Conservation (phyloP, 2,329 filamentous ascomycete species). For the Cladosporium austrohemisphaericum region DNA sequence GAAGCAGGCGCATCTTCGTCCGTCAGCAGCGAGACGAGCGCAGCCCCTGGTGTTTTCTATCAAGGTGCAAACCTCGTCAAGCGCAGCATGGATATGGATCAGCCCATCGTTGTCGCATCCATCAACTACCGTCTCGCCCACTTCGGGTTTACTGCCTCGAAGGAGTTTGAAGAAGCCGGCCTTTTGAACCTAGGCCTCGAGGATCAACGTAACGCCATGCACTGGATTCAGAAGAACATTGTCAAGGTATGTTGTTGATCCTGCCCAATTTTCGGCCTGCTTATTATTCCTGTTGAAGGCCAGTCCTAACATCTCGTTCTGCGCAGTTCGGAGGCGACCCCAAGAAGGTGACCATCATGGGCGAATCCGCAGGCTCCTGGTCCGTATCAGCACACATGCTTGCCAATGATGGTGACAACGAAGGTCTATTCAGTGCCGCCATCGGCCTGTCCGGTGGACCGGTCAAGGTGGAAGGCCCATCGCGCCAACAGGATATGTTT, state of each 20-base stretch:
- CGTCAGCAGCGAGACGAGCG: slow-evolving; percentile 5
- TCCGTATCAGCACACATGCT: slow-evolving; percentile 38
- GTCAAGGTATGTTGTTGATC: too few species aligned
- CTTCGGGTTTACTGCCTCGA: slow-evolving; percentile 29
- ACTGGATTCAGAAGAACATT: slow-evolving; percentile 46
- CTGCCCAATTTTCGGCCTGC: too few species aligned
- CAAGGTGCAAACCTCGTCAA: slow-evolving; percentile 39
- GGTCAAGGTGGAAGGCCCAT: slow-evolving; percentile 11
- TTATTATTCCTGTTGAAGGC: too few species aligned
- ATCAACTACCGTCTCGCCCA: slow-evolving; percentile 41
- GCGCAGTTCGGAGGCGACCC: slow-evolving; percentile 37
- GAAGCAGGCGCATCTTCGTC: slow-evolving; percentile 14
- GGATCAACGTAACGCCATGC: slow-evolving; percentile 38
- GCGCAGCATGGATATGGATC: slow-evolving; percentile 49
- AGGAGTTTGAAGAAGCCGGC: slow-evolving; percentile 20
- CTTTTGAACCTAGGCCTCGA: slow-evolving; percentile 32
- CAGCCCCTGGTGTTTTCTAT: slow-evolving; percentile 30
- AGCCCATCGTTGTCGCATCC: slow-evolving; percentile 45
- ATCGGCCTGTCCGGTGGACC: slow-evolving; percentile 13
- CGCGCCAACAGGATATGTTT: slow-evolving; percentile 39
- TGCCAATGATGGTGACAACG: slow-evolving; percentile 2
- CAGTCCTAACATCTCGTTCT: too few species aligned
- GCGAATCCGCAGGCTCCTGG: slow-evolving; percentile 34
- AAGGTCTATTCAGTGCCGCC: slow-evolving; percentile 11
- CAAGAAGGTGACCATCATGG: slow-evolving; percentile 23